A percentile compares a stretch with the other conserved stretches of the same genome.
These are phyloP conservation scores for Cordyceps cicadae DNA, from an alignment of 2,329 filamentous ascomycete genomes.

Conservation along the genomic window DNA sequence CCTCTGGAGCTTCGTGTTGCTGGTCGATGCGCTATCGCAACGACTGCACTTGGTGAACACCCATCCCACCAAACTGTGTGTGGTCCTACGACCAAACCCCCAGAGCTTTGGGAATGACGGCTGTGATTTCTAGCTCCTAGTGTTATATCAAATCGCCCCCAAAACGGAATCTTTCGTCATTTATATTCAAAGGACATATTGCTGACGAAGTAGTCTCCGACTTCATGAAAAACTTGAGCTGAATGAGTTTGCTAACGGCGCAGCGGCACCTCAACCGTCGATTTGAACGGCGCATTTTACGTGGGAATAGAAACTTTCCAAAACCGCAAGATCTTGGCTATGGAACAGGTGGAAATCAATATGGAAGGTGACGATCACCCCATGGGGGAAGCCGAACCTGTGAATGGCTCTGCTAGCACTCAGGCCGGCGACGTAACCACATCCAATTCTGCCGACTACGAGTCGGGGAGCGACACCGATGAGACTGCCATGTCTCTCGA, in stretches of 20 bases:
- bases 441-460: constrained; percentile 27
- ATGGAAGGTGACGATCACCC: constrained; percentile 12
- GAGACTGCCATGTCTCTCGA: constrained; percentile 30
- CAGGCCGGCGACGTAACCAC: constrained; percentile 18
- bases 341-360: constrained; percentile 10
- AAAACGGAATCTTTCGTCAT: background rate
- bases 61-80: constrained; percentile 1
- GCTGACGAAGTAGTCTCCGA: background rate
- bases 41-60: background rate
- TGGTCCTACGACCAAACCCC: background rate
- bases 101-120: background rate
- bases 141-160: too few species aligned
- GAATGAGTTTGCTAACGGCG: background rate
- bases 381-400: constrained; percentile 13
- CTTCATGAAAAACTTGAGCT: background rate
- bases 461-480: constrained; percentile 23
- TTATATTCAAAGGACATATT: background rate
- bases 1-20: background rate
- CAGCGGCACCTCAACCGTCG: background rate
- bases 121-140: background rate
- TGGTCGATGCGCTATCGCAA: background rate
- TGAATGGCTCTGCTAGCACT: constrained; percentile 10
- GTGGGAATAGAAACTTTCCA: background rate
- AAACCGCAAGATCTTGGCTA: background rate
- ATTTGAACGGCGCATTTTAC: background rate